phyloP scores from a whole-genome alignment of 768 basidiomycete genomes.

The Pholiota molesta region DNA sequence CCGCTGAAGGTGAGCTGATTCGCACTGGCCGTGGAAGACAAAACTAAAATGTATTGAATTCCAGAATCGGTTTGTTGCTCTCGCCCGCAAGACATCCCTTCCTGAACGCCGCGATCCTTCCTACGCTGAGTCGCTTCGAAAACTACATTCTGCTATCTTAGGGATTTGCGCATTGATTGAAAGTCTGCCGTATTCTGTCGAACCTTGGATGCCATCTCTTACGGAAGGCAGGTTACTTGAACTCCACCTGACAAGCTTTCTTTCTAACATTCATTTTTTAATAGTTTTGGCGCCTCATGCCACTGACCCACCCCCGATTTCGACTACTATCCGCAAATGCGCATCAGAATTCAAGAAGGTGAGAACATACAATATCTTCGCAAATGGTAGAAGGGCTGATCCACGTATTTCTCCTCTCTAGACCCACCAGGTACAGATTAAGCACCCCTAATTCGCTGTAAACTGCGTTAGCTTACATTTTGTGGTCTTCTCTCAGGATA shows the following conservation, averaged over 20 bases:
- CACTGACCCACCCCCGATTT: constrained; percentile 87
- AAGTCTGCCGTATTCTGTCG: constrained; percentile 94
- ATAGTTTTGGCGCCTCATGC: constrained; percentile 77
- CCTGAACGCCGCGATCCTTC: constrained; percentile 69
- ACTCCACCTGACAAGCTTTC: constrained; percentile 13
- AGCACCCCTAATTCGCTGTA: background rate
- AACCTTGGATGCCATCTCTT: constrained; percentile 85
- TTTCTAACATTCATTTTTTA: constrained; percentile 3
- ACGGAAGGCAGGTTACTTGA: constrained; percentile 58
- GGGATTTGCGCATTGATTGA: constrained; percentile 90
- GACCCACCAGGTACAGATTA: constrained; percentile 60
- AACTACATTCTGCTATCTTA: constrained; percentile 86
- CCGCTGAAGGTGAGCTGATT: constrained; percentile 68
- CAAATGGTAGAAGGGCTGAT: constrained; percentile 13
- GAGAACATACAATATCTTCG: constrained; percentile 22
- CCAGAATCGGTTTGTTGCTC: constrained; percentile 81
- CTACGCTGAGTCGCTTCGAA: constrained; percentile 74
- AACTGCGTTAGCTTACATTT: constrained; percentile 7
- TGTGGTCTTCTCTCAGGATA: constrained; percentile 57
- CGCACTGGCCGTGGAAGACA: background rate
- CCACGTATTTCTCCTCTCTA: constrained; percentile 24
- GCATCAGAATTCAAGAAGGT: constrained; percentile 88
- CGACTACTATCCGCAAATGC: constrained; percentile 84
- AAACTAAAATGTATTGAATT: background rate
- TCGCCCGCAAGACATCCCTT: constrained; percentile 62